Base-by-base conservation (phyloP, 2,329 filamentous ascomycete genomes). In the Curvularia hawaiiensis region DNA sequence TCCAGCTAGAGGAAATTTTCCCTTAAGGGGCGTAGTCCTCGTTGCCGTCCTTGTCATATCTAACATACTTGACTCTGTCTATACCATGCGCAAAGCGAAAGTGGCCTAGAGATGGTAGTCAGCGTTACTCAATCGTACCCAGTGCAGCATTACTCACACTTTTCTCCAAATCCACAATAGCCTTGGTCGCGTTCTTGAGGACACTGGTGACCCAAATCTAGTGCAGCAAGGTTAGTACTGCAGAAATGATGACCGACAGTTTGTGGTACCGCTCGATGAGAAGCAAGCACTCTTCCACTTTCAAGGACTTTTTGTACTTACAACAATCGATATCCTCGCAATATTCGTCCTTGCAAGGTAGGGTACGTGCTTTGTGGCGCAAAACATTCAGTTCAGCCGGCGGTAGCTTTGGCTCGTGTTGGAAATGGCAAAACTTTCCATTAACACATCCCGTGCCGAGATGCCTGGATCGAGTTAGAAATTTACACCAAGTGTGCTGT, bases 261-360 rank as follows among this genome's bases (percentile, higher is more conserved):
- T 20, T 12, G 5, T 44, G n/a, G 22, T 28, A 26, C 22, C 3
- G 33, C 41, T 33, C 44, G 33, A 9, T 16, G 33, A 16, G 26
- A 28, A 28, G 26, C 26, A 20, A 3, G 31, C 10, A 1, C 18
- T 8, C n/a, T 14, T 7, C 35, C 6, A 6, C 35, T 2, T 38
- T 7, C 16, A 10, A 16, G 8, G 5, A 9, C 30, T 38, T 20
- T 16, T 9, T 22, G 22, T 33, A 70, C 72, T 68, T 64, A 75
- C 73, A 77, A 62, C 79, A 81, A 35, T 78, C 70, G 39, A 78
- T 62, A 40, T 79, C 76, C 30, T 76, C 67, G 54, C 79, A 81
- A 16, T 65, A 64, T n/a, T 68, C 62, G 16, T 75, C 65, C 28
- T 74, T 71, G 58, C 79, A 81, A 6, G 67, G 65, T 10, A 77